Evolutionary conservation across 2,329 filamentous ascomycete genomes (phyloP), one percentile per base, ranked within the genome.

Genomic region (Clarireedia monteithiana): DNA sequence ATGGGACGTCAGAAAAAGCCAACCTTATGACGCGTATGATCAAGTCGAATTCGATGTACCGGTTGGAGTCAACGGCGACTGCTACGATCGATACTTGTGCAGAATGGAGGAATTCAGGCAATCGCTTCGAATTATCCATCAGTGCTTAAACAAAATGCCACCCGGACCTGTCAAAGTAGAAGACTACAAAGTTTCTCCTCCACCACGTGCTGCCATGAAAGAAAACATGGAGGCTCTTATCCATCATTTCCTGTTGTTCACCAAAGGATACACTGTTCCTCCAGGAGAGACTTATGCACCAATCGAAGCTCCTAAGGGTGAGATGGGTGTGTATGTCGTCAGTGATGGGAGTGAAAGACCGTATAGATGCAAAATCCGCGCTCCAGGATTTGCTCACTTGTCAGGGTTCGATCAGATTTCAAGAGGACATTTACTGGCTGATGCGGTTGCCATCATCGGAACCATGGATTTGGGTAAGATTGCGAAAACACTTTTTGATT

Each of bases 201-300:
- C 94, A 60, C 95, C 94, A n/a, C 86, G 94, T 69, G 81, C 89
- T 46, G 94, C 94, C 69, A 99, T 99, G 94, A 99, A 99, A 83
- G 94, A 99, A 83, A 99, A 99, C 79, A 99, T 99, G 95, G 94
- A 99, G 77, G 91, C 94, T 40, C 83, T 99, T 45, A 99, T 99
- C 71, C 94, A 99, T 77, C 94, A 99, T 79, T 99, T 99, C 82
- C 77, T 99, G 63, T 85, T 99, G 53, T 99, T 92, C 79, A 97
- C 91, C 73, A 99, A 99, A 82, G 94, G 94, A 58, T 99, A 99
- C 75, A 83, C 90, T 46, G 94, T 99, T 4, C 94, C 94, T 45
- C 94, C 95, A 6, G 95, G 94, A 61, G 94, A 99, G 80, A 99
- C 94, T 5, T 99, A 99, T 80, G 91, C 87, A 48, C 92, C 88